Base-by-base conservation (phyloP, 2,329 filamentous ascomycete genomes). In the Aspergillus unguis region DNA sequence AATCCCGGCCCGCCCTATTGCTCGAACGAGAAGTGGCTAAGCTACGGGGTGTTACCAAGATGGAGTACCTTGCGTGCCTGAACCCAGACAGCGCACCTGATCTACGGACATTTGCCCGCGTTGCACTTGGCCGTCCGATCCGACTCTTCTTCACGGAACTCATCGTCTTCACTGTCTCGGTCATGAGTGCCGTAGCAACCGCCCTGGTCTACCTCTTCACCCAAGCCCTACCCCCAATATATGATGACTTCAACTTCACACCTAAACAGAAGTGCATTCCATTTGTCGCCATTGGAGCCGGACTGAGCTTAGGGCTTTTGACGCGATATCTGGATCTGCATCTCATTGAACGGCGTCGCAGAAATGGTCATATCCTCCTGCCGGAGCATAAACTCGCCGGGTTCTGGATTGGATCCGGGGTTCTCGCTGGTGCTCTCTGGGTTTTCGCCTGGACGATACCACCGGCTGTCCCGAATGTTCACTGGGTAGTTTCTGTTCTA, bases 121-220 rank as follows among this genome's bases (percentile, higher is more conserved):
- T 72, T 4, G 67, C 71, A n/a, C 66, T 77, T 33, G 57, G 71
- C 46, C 65, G 74, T n/a, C 76, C 76, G 2, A 56, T 72, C 2
- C 64, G 63, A 5, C 67, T 80, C 5, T 71, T 78, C 50, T 69
- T 73, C 57, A 75, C 71, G 2, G 76, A 80, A 48, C 77, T 77
- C 0, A 73, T 80, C 36, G 71, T 80, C 28, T 69, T 74, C 35
- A 62, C 71, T 36, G 67, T 75, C 8, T 67, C 76, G 0, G 62
- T 75, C 25, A 74, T 79, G 56, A 73, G 69, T 6, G 72, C 72
- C 6, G 62, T 73, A 11, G 70, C 71, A 5, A 77, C 74, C 57
- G 75, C 70, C 0, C 63, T 79, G n/a, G 72, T 79, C 27, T 80
- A 79, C 54, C 70, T 79, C 3, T 77, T 78, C 56, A 74, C 76